Conservation (phyloP, 139 green algal species). For the Mychonastes homosphaera region DNA sequence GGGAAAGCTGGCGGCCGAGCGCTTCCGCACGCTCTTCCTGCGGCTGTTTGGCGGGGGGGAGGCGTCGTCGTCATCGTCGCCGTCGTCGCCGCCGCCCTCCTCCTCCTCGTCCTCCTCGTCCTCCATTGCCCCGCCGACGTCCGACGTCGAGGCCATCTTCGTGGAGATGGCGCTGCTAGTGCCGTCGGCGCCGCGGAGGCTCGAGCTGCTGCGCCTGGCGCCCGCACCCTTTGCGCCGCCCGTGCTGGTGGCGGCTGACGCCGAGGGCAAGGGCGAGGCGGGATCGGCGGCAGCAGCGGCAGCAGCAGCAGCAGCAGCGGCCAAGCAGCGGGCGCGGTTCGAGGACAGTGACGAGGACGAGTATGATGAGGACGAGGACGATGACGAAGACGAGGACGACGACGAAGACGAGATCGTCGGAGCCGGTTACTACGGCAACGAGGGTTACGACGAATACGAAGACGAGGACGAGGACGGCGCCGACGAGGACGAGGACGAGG, state of each 20-base stretch:
- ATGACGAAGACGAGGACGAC: constrained; percentile 10
- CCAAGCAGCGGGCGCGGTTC: not conserved
- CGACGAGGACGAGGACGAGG: constrained; percentile 18
- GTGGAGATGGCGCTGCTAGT: constrained; percentile 32
- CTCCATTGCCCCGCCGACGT: no score
- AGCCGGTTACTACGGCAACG: constrained; percentile 9
- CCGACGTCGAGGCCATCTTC: no score
- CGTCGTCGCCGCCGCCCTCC: no score
- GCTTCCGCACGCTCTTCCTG: no score
- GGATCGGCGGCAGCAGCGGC: not conserved
- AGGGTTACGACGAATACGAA: constrained; percentile 7
- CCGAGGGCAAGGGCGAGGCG: not conserved
- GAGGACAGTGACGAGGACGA: constrained; percentile 8
- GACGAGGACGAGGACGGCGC: not conserved
- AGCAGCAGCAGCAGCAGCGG: constrained; percentile 2
- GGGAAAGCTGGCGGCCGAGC: no score
- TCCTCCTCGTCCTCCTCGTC: no score
- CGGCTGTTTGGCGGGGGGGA: no score
- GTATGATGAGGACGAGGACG: constrained; percentile 18
- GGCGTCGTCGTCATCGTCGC: no score
- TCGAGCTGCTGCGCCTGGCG: constrained; percentile 20
- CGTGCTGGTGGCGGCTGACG: no score
- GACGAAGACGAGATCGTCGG: constrained; percentile 2
- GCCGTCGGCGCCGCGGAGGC: constrained; percentile 1
- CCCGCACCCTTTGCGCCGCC: no score